Conservation (phyloP, 768 basidiomycete species). For the Gautieria morchelliformis region DNA sequence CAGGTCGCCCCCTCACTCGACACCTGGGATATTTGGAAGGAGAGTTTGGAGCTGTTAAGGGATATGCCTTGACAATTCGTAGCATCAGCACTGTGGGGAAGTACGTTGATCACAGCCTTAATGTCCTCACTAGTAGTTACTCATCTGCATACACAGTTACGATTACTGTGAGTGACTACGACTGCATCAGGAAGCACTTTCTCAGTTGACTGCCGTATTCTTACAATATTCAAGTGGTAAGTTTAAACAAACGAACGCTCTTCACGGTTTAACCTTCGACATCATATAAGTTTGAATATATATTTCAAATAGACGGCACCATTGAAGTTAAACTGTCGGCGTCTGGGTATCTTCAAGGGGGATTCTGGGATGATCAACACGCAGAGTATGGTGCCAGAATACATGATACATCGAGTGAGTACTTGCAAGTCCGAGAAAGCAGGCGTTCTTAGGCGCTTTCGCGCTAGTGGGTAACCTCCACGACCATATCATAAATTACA, state of each 20-base stretch:
- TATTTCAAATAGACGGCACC: conserved; percentile 56
- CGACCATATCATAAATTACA: conserved; percentile 60
- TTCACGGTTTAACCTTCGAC: background rate
- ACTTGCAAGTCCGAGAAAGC: background rate
- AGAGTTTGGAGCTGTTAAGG: conserved; percentile 54
- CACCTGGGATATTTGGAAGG: conserved; percentile 44
- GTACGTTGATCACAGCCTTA: conserved; percentile 28
- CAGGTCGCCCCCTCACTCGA: conserved; percentile 44
- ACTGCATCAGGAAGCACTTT: background rate
- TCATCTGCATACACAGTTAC: conserved; percentile 26
- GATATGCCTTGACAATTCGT: conserved; percentile 47
- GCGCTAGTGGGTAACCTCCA: conserved; percentile 51
- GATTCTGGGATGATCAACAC: conserved; percentile 44
- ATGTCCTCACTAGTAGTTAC: background rate
- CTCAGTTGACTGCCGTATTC: background rate
- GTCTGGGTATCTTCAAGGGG: conserved; percentile 60
- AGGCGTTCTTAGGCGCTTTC: background rate
- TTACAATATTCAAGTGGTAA: background rate
- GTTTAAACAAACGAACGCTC: background rate
- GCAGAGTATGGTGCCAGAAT: conserved; percentile 45
- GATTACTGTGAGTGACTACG: conserved; percentile 37
- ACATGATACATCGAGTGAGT: conserved; percentile 43
- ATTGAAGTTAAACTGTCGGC: conserved; percentile 61
- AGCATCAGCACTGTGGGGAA: conserved; percentile 56
- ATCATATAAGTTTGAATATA: conserved; percentile 46